Percentiles rank a stretch among this genome's conserved stretches.
Evolutionary conservation across 371 early-diverging fungal genomes (phyloP).

Genomic region (Quaeritorhiza haematococci): DNA sequence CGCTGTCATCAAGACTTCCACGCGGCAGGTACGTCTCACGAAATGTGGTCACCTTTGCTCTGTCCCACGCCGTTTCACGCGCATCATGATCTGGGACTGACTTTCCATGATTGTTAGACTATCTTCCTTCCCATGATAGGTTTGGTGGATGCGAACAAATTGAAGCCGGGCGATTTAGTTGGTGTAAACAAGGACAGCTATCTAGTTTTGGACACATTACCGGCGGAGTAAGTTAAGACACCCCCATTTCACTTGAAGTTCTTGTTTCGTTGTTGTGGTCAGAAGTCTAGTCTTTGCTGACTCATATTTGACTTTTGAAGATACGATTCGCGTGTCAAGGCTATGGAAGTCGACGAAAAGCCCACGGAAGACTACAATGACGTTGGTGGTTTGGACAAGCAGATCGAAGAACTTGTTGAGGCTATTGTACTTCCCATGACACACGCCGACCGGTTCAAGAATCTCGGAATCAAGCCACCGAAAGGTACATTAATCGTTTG

Average conservation of each 20-base stretch:
- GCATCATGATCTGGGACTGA: not conserved
- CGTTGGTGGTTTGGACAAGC: conserved; percentile 98
- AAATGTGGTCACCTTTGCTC: not conserved
- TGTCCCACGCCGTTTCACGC: not conserved
- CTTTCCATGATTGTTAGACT: conserved; percentile 53
- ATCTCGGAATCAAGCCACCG: conserved; percentile 95
- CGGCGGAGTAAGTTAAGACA: conserved; percentile 77
- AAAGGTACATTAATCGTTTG: conserved; percentile 59
- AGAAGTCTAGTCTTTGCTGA: no score
- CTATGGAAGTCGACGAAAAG: conserved; percentile 99
- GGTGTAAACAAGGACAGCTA: conserved; percentile 99
- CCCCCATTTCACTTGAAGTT: not conserved
- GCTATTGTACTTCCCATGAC: conserved; percentile 98
- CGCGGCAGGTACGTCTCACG: conserved; percentile 69
- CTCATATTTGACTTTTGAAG: no score
- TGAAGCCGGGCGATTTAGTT: conserved; percentile 98
- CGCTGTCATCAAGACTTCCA: conserved; percentile 96
- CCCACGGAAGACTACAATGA: conserved; percentile 99
- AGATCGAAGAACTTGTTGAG: conserved; percentile 98
- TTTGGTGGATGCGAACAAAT: conserved; percentile 85
- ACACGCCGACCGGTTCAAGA: conserved; percentile 94
- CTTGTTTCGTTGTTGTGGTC: not conserved
- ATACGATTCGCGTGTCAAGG: conserved; percentile 98
- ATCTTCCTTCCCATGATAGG: conserved; percentile 98
- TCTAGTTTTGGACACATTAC: conserved; percentile 96